phyloP scores from a whole-genome alignment of 1,139 yeast genomes.

The Suhomyces taliae region DNA sequence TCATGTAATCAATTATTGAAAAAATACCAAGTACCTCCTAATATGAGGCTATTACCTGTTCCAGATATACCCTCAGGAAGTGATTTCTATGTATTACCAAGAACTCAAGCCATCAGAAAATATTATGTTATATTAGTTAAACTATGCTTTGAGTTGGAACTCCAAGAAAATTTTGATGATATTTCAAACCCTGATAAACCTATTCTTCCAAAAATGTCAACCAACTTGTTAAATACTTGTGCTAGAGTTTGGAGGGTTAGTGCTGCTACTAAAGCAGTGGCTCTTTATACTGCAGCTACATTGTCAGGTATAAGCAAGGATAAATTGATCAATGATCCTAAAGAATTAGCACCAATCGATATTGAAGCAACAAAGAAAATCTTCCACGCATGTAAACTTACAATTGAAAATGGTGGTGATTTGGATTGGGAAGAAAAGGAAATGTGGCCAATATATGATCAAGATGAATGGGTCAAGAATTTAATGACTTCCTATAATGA shows the following conservation, averaged over 20 bases:
- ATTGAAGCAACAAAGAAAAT: conserved; percentile 27
- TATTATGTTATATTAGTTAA: conserved; percentile 30
- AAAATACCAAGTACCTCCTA: conserved; percentile 41
- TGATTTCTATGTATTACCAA: conserved; percentile 46
- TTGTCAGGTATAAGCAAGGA: conserved; percentile 38
- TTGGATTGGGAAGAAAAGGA: conserved; percentile 36
- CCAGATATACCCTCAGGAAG: conserved; percentile 35
- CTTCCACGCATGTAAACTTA: conserved; percentile 29
- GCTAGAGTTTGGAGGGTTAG: conserved; percentile 64
- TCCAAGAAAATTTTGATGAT: conserved; percentile 13
- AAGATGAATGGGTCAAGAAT: conserved; percentile 52
- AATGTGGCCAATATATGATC: conserved; percentile 52
- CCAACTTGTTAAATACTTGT: conserved; percentile 44
- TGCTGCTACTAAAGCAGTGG: conserved; percentile 49
- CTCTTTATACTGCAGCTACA: conserved; percentile 57
- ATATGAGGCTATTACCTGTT: conserved; percentile 30
- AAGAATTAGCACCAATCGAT: conserved; percentile 34
- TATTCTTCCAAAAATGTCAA: conserved; percentile 39
- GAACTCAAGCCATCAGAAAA: conserved; percentile 28
- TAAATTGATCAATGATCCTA: conserved; percentile 24
- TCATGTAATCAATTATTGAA: conserved; percentile 37
- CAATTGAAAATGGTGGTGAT: conserved; percentile 32
- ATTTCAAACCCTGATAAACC: conserved; percentile 24
- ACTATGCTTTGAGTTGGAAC: conserved; percentile 29
- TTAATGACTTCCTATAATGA: conserved; percentile 50